These are phyloP conservation scores for Fusarium xylarioides DNA, from an alignment of 2,329 filamentous ascomycete genomes.

Conservation along the genomic window DNA sequence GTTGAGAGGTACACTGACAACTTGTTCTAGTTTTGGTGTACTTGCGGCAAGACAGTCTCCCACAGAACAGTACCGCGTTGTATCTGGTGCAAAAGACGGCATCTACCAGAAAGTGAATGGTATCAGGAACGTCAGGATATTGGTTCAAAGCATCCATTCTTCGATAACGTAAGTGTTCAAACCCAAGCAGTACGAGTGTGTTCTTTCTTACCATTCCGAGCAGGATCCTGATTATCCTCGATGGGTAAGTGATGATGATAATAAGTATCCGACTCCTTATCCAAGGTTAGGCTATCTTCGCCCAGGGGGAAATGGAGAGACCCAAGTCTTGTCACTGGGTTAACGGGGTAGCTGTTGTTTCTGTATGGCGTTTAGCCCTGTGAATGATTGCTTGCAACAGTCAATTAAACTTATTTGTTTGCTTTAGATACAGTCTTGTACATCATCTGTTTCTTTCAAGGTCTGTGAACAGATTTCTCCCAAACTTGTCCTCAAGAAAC, in stretches of 20 bases:
- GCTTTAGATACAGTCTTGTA: not conserved
- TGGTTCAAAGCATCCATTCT: conserved; percentile 11
- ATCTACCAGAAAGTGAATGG: conserved; percentile 22
- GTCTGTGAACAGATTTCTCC: not conserved
- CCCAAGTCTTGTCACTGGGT: rapidly evolving
- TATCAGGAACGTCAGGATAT: not conserved
- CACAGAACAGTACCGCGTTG: not conserved
- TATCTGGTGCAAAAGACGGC: conserved; percentile 29
- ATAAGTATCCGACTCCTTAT: conserved; percentile 17
- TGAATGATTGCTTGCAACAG: not conserved
- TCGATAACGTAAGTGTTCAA: conserved; percentile 12
- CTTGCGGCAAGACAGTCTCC: not conserved
- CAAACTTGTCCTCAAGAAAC: not conserved
- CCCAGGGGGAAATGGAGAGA: not conserved
- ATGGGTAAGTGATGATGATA: not conserved
- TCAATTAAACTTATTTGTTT: rapidly evolving
- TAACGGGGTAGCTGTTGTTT: rapidly evolving
- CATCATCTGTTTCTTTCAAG: not conserved
- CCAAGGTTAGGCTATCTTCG: not conserved
- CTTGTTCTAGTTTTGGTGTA: conserved; percentile 20
- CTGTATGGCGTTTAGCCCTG: not conserved
- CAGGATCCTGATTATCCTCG: conserved; percentile 19
- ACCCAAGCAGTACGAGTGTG: rapidly evolving
- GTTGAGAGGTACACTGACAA: not conserved
- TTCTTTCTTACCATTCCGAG: rapidly evolving